Percentiles rank a stretch among this genome's conserved stretches.
phyloP scores from a whole-genome alignment of 257 asterid genomes.

The Rauvolfia tetraphylla region DNA sequence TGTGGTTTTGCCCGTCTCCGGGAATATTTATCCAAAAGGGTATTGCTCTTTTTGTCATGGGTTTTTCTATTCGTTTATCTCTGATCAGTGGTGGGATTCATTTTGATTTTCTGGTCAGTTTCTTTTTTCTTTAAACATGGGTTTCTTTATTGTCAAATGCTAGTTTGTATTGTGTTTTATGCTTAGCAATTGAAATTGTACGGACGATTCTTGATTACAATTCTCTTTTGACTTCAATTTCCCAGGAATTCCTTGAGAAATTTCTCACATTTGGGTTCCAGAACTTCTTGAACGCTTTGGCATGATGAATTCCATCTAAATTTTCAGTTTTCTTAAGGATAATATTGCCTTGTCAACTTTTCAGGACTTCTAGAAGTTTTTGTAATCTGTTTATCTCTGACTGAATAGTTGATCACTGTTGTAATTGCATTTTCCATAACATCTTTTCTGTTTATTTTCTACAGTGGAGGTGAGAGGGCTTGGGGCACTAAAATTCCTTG shows the following conservation, averaged over 20 bases:
- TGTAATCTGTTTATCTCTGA: not conserved
- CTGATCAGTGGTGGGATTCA: not conserved
- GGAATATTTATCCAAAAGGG: constrained; percentile 93
- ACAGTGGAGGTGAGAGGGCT: not conserved
- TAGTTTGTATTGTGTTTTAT: not conserved
- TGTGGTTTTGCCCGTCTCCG: constrained; percentile 63
- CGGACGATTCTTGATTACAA: not conserved
- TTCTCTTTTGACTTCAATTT: not conserved
- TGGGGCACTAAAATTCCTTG: not conserved
- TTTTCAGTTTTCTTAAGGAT: not conserved
- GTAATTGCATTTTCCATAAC: not conserved
- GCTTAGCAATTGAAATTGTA: not conserved
- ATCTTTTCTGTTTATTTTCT: not conserved
- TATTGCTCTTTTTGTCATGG: constrained; percentile 6
- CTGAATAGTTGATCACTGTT: not conserved
- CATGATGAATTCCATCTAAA: not conserved
- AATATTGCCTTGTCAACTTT: not conserved
- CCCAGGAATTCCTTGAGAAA: not conserved
- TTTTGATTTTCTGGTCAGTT: not conserved
- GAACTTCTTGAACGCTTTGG: not conserved
- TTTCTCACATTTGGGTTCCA: not conserved
- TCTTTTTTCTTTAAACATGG: too few species aligned
- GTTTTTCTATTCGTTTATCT: not conserved
- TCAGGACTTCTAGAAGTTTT: not conserved
- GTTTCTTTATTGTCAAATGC: not conserved